Percentiles rank a stretch among this genome's conserved stretches.
phyloP scores from a whole-genome alignment of 2,329 filamentous ascomycete species.

The Aureobasidium sp. region DNA sequence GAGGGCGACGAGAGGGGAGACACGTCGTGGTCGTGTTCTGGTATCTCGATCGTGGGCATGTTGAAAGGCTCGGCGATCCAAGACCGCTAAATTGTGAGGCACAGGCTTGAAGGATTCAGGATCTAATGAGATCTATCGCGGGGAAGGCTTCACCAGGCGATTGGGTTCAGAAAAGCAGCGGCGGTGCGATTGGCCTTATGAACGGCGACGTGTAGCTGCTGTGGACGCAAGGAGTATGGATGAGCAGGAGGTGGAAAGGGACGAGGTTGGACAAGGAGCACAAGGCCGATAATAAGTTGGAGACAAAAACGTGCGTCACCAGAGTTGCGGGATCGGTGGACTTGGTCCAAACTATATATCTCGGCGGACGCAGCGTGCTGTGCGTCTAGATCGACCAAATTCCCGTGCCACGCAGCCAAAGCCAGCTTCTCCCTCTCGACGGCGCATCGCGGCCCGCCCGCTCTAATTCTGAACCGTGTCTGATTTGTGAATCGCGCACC shows the following conservation, averaged over 20 bases:
- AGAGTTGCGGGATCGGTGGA: not conserved
- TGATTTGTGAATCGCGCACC: not conserved
- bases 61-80: conserved; percentile 1
- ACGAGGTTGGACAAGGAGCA: not conserved
- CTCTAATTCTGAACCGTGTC: not conserved
- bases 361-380: not conserved
- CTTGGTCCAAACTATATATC: conserved; percentile 2
- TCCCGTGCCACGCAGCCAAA: not conserved
- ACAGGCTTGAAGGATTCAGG: conserved; percentile 8
- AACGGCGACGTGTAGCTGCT: not conserved
- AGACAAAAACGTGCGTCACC: conserved; percentile 10
- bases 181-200: not conserved
- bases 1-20: conserved; percentile 11
- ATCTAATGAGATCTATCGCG: not conserved
- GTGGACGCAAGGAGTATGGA: not conserved
- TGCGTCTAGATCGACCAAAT: conserved; percentile 8
- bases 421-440: not conserved
- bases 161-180: not conserved
- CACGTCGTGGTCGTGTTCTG: not conserved
- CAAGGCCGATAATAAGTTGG: conserved; percentile 11
- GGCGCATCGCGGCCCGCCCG: conserved; percentile 2
- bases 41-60: not conserved
- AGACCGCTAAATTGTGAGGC: conserved; percentile 5
- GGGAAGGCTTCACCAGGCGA: not conserved
- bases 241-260: not conserved